Base-by-base conservation (phyloP, 208 protist genomes). In the Leishmania mexicana region DNA sequence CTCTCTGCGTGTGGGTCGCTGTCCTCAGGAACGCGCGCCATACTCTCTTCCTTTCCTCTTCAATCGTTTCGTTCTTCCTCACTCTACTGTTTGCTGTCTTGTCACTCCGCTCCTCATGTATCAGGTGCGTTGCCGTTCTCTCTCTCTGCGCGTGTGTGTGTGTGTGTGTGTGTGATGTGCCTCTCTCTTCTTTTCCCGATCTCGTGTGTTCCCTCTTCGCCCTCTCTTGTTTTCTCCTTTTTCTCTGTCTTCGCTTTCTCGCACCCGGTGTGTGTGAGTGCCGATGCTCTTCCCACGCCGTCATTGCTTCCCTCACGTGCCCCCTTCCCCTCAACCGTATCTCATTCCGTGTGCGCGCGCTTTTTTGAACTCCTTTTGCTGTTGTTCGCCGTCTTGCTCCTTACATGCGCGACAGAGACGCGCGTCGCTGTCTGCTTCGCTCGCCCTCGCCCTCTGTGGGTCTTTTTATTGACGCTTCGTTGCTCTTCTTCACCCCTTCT, bases 221-320 rank as follows among this genome's bases (percentile, higher is more conserved):
- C 67, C 28, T 82, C 49, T 67, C 72, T 75, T 64, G 15, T 0
- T 47, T 28, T 64, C 40, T 75, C 5, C n/a, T 75, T 11, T 74
- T 73, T 80, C 28, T 72, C 11, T 35, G 8, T 71, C 17, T 21
- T 54, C 11, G 42, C 42, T 3, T 80, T 35, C 71, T 73, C 40
- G 21, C 57, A 62, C 24, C 28, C 24, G 31, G 31, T 62, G 10
- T 31, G 7, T 15, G 24, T 8, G 57, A n/a, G 57, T n/a, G 24
- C 57, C 57, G 24, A 62, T 11, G 17, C 57, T 24, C 7, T 62
- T n/a, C 57, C 28, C 24, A 19, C 19, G 51, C 51, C 11, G 17
- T 21, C 15, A 3, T 54, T 21, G 11, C 28, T 62, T 62, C 5
- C 19, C 28, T 62, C 28, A 31, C 57, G 7, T 62, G 57, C 24